Base-by-base conservation (phyloP, 2,329 filamentous ascomycete genomes). In the Raffaelea albimanens region DNA sequence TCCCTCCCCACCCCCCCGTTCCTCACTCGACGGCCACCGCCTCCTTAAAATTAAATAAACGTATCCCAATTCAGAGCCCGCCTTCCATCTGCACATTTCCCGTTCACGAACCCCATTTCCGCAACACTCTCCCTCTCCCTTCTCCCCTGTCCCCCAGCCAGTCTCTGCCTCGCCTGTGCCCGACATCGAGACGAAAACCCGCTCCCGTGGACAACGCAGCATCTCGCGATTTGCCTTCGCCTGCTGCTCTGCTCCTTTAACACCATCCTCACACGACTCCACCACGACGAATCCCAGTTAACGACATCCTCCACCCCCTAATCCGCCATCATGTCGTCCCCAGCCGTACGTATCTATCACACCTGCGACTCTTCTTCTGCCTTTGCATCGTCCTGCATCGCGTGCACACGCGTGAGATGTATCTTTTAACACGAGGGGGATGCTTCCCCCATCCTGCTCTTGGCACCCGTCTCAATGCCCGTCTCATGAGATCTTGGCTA, bases 311-410 rank as follows among this genome's bases (percentile, higher is more conserved):
- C 25, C 41, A 42, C 19, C 40, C 46, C 50, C 41, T 44, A 44
- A 44, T 46, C 52, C 44, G 40, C 45, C 49, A 52, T 46, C 51
- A 61, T 61, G 59, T 61, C 59, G 56, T 57, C 60, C 49, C 60
- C 60, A 49, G 61, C 59, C 55, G 61, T 63, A 63, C 54, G 61
- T 41, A 48, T 50, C 46, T 52, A 52, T 43, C 25, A 14, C 20
- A 14, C 10, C 20, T 4, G 3, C 40, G 14, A 40, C 38, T 43
- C 22, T 22, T 31, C 21, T 38, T 2, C 23, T 42, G 31, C 21
- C 21, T 38, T 3, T 20, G 16, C 22, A 8, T 16, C n/a, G 34
- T 38, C 34, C 5, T 38, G 18, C 7, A 22, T 38, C 13, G 20
- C 31, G 25, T 29, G 25, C 25, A 29, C 7, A 7, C 25, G 25